Percentiles rank a stretch among this genome's conserved stretches.
phyloP scores from a whole-genome alignment of 2,329 filamentous ascomycete species.

The Paradendryphiella salina region DNA sequence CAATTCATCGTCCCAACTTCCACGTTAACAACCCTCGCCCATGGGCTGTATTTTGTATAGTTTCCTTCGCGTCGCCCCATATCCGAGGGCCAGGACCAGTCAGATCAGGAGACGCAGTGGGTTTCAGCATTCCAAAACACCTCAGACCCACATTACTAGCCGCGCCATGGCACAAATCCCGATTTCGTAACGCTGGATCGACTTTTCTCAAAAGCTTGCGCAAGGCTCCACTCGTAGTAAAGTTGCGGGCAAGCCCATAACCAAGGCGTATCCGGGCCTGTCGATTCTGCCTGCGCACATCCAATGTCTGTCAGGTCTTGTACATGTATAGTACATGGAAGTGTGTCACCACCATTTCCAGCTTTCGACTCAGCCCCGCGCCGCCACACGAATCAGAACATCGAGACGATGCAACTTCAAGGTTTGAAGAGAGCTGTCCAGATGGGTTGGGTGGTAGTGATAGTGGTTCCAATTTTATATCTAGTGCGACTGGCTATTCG shows the following conservation, averaged over 20 bases:
- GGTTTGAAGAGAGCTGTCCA: conserved; percentile 1
- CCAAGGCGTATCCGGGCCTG: not conserved
- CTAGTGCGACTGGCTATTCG: not conserved
- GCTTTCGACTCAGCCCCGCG: not conserved
- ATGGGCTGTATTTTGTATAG: not conserved
- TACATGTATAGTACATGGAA: not conserved
- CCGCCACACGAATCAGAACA: not conserved
- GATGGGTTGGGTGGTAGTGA: not conserved
- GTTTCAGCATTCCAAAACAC: conserved; percentile 21
- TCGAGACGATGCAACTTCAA: conserved; percentile 8
- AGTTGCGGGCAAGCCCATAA: not conserved
- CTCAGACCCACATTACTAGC: conserved; percentile 4
- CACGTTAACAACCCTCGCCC: too few species aligned
- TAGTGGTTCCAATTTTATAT: not conserved
- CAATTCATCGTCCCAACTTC: too few species aligned
- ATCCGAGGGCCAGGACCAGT: not conserved
- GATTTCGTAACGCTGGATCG: conserved; percentile 6
- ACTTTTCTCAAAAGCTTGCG: conserved; percentile 1
- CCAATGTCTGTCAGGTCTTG: not conserved
- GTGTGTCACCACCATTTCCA: not conserved
- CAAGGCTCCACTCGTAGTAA: not conserved
- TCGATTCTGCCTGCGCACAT: not conserved
- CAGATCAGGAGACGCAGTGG: not conserved
- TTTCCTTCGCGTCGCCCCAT: not conserved
- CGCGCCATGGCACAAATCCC: conserved; percentile 9